Conservation (phyloP, 2,329 filamentous ascomycete genomes). For the Pseudocercospora vitis region DNA sequence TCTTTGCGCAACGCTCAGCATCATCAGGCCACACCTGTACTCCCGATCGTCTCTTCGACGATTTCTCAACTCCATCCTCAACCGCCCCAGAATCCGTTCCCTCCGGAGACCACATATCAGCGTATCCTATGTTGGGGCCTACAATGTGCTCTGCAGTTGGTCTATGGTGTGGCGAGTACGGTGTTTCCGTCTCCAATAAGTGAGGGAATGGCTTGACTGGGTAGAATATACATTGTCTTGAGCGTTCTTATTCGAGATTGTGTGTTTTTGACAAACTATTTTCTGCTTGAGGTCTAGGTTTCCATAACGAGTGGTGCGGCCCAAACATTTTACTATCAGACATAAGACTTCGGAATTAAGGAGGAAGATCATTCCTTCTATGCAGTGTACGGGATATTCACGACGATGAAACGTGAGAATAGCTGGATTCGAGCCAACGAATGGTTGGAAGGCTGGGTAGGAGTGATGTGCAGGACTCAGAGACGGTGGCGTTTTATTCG, state of each 20-base stretch:
- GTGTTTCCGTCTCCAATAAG: no score
- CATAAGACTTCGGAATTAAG: no score
- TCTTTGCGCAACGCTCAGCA: background rate
- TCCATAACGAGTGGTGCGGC: conserved; percentile 25
- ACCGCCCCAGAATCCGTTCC: conserved; percentile 17
- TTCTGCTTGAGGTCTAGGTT: no score
- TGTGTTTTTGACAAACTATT: no score
- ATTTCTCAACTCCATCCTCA: conserved; percentile 18
- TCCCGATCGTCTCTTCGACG: no score
- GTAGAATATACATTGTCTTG: no score
- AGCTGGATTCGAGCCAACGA: conserved; percentile 73
- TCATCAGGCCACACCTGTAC: background rate
- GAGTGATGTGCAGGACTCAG: conserved; percentile 67
- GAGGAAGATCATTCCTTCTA: conserved; percentile 19
- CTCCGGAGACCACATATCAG: conserved; percentile 17
- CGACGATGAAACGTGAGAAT: conserved; percentile 50
- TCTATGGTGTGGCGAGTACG: no score
- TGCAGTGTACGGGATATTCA: conserved; percentile 50
- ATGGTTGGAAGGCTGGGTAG: conserved; percentile 72
- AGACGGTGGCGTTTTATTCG: conserved; percentile 44
- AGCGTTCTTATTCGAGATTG: no score
- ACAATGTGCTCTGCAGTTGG: no score
- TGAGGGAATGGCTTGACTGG: no score
- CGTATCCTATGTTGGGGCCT: conserved; percentile 38
- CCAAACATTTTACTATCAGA: conserved; percentile 10